Evolutionary conservation across 23 red algal genomes (phyloP).

Genomic region (Chondrus crispus): DNA sequence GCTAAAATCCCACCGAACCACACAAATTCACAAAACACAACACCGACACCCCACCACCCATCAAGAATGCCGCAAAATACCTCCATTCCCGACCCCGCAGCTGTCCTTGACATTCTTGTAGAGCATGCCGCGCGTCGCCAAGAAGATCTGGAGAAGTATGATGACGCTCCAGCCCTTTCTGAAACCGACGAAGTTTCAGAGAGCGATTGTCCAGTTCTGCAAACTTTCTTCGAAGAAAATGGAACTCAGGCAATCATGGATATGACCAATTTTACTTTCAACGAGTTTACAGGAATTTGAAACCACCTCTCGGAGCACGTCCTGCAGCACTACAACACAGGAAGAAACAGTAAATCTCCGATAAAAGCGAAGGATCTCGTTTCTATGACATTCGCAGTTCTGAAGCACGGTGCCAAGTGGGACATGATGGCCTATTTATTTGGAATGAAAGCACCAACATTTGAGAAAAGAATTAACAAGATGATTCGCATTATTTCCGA

Average conservation of each 20-base stretch:
- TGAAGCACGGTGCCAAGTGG: slow-evolving; percentile 5
- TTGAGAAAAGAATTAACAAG: background rate
- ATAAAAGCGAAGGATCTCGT: slow-evolving; percentile 16
- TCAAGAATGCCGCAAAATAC: too few species aligned
- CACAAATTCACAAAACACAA: too few species aligned
- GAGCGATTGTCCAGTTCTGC: background rate
- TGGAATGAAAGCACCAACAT: background rate
- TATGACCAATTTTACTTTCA: slow-evolving; percentile 2
- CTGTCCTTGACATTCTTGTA: too few species aligned
- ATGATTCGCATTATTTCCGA: background rate
- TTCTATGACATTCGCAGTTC: slow-evolving; percentile 1
- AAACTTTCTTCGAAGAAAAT: background rate
- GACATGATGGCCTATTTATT: background rate
- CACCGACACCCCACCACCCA: too few species aligned
- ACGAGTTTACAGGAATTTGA: background rate
- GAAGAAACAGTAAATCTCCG: background rate
- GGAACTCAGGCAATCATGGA: background rate
- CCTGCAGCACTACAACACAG: background rate
- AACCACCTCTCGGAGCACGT: background rate
- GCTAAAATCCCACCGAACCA: too few species aligned
- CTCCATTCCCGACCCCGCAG: too few species aligned
- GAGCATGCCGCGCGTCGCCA: background rate
- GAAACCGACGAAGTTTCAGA: slow-evolving; percentile 1
- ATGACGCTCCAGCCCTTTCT: background rate
- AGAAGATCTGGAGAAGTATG: background rate